A percentile compares a stretch with the other conserved stretches of the same genome.
Conservation (phyloP, 83 land plant genomes). For the Picea mariana region DNA sequence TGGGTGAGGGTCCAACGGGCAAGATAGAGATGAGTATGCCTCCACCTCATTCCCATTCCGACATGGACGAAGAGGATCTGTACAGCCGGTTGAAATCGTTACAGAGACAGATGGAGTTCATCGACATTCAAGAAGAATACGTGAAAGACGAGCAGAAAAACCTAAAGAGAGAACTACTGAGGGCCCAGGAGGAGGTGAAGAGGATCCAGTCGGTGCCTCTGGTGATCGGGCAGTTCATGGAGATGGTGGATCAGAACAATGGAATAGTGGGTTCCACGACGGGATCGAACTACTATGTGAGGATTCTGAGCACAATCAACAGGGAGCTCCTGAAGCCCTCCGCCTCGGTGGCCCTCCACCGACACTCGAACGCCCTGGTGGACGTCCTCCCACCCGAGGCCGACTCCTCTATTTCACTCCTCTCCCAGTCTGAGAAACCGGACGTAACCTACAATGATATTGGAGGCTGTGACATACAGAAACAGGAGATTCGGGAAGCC, state of each 20-base stretch:
- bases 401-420: conserved; percentile 85
- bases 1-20: conserved; percentile 11
- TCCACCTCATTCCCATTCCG: conserved; percentile 6
- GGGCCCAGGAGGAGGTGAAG: conserved; percentile 97
- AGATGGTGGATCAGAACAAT: no score
- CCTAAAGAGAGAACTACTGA: conserved; percentile 76
- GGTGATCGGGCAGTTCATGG: conserved; percentile 18
- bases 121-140: conserved; percentile 40
- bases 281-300: conserved; percentile 23
- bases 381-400: conserved; percentile 96
- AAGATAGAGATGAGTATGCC: neutral
- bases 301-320: conserved; percentile 87
- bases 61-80: conserved; percentile 74
- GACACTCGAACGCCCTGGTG: conserved; percentile 90
- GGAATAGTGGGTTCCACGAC: no score
- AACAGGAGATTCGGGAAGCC: conserved; percentile 96
- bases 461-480: conserved; percentile 94
- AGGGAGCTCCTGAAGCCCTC: conserved; percentile 90
- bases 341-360: conserved; percentile 83
- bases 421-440: conserved; percentile 93
- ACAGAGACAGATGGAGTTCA: conserved; percentile 83
- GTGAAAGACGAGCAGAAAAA: conserved; percentile 86
- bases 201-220: conserved; percentile 92
- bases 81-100: conserved; percentile 74
- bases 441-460: conserved; percentile 89